Evolutionary conservation across 2,329 filamentous ascomycete genomes (phyloP).

Genomic region (Fusarium succisae): DNA sequence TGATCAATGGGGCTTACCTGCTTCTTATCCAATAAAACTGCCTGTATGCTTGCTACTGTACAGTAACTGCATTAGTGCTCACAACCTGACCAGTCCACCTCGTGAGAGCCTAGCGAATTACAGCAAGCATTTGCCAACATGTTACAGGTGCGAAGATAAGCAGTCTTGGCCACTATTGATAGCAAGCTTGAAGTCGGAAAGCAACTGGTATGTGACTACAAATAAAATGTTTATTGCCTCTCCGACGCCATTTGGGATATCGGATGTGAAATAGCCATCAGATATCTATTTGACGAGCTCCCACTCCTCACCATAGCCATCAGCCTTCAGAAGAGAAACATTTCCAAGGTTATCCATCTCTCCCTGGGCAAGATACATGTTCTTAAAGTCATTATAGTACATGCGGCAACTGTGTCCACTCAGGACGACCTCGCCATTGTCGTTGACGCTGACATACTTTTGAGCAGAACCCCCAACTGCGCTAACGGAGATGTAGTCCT

Average conservation of each 20-base stretch:
- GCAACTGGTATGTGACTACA: neutral
- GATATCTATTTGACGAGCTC: slow-evolving; percentile 23
- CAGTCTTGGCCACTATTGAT: fast-evolving
- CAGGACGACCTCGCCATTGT: neutral
- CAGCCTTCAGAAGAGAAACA: neutral
- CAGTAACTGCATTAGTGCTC: slow-evolving; percentile 19
- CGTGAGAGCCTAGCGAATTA: neutral
- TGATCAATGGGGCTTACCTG: neutral
- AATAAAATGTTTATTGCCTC: neutral
- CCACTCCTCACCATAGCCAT: slow-evolving; percentile 3
- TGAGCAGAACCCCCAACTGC: neutral
- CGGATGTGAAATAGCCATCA: neutral
- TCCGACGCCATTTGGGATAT: neutral
- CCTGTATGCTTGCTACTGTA: neutral
- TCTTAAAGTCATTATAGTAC: slow-evolving; percentile 1
- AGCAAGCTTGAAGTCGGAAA: neutral
- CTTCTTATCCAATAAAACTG: neutral
- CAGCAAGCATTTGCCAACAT: neutral
- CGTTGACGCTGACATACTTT: neutral
- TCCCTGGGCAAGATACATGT: neutral
- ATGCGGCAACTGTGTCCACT: neutral
- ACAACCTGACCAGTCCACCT: neutral
- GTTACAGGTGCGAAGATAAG: neutral
- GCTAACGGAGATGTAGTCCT: neutral
- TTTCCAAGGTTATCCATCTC: neutral